Evolutionary conservation across 2,329 filamentous ascomycete genomes (phyloP), one percentile per base, ranked within the genome.

Genomic region (Penicillium brevicompactum): DNA sequence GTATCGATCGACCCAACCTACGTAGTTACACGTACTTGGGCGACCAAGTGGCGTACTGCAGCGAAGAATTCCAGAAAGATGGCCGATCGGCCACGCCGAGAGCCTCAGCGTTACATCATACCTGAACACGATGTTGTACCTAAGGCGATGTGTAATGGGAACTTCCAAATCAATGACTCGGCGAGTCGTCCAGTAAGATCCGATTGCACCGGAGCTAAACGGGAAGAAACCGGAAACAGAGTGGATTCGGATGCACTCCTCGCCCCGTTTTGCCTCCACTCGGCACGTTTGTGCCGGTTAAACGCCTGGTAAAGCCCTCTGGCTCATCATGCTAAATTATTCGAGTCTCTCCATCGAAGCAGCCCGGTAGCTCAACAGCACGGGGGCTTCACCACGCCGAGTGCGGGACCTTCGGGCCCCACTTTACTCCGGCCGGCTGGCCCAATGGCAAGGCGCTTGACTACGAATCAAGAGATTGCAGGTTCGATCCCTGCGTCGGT

Each of bases 401-500:
- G 18, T 27, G 24, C 5, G 24, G 4, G 5, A 1, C 24, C 5
- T 8, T 27, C 5, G 24, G 5, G 24, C 24, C 24, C 24, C 24
- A 27, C 24, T 27, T 27, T 27, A 18, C 1, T 18, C 18, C 24
- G 24, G 67, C 61, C 67, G 64, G 65, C 67, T 76, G 74, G 75
- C 75, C 74, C 74, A 78, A 78, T 78, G 76, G 76, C 71, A 79
- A 78, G 75, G 76, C 76, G 76, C 74, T 77, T 78, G 76, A 79
- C 76, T 79, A 78, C 76, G 76, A 76, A 78, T 78, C 76, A 78
- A 77, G 74, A 78, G 76, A 78, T 78, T 78, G 74, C 71, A 76
- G 76, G 76, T 78, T 78, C 75, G 75, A 78, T 46, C 63, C 70
- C 70, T 71, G 69, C 70, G 70, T 72, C 67, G 70, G 69, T 72